These are phyloP conservation scores for Pseudoturritis turrita DNA, from an alignment of 345 rosid species.

Conservation along the genomic window DNA sequence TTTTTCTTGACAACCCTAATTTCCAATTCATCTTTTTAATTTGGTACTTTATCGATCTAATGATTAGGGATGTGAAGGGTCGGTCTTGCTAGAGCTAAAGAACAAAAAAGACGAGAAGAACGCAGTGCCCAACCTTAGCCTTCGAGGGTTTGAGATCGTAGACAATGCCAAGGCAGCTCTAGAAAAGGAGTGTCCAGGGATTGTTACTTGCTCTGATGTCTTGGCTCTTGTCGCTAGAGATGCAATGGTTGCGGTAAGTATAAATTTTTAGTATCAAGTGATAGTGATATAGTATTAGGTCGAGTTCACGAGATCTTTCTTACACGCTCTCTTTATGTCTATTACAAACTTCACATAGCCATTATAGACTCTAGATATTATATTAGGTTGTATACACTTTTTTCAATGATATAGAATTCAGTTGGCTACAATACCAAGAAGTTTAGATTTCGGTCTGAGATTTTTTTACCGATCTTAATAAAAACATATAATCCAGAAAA, in stretches of 20 bases:
- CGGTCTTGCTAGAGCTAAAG: constrained; percentile 54
- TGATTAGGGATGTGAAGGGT: constrained; percentile 80
- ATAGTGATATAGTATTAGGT: background rate
- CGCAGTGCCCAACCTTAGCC: constrained; percentile 43
- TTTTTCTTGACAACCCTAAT: background rate
- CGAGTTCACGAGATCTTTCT: background rate
- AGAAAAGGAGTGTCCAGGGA: constrained; percentile 65
- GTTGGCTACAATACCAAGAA: background rate
- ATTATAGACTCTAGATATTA: background rate
- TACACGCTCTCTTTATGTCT: background rate
- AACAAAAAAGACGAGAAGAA: constrained; percentile 50
- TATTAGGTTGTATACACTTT: background rate
- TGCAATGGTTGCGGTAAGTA: constrained; percentile 40
- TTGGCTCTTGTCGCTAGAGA: constrained; percentile 68
- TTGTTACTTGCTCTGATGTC: constrained; percentile 78
- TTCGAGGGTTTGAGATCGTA: constrained; percentile 56
- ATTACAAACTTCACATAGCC: background rate
- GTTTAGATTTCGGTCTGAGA: background rate
- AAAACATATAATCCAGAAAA: background rate
- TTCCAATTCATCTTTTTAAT: background rate
- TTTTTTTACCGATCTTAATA: background rate
- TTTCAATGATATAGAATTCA: too few relatives aligned
- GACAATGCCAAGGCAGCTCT: constrained; percentile 55
- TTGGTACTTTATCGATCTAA: background rate
- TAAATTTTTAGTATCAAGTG: background rate